phyloP scores from a whole-genome alignment of 306 rosid genomes.

The Canavalia gladiata region DNA sequence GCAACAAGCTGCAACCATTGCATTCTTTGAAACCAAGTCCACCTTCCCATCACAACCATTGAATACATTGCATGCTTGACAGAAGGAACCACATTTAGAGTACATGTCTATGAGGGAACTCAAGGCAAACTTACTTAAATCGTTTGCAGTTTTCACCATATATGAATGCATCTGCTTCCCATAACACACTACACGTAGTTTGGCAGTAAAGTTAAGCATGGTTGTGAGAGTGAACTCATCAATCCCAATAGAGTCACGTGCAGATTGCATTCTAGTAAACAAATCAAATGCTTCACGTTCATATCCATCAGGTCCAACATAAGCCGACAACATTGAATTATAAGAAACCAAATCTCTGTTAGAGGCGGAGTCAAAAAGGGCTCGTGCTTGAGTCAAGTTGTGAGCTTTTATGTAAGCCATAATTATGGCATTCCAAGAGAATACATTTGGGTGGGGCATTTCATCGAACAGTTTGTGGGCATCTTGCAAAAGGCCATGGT shows the following conservation, averaged over 20 bases:
- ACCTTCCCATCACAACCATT: constrained; percentile 53
- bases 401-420: constrained; percentile 65
- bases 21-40: constrained; percentile 77
- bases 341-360: constrained; percentile 73
- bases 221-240: constrained; percentile 74
- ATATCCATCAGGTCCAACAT: constrained; percentile 57
- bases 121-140: constrained; percentile 60
- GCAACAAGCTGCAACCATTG: constrained; percentile 82
- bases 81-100: constrained; percentile 76
- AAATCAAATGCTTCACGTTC: constrained; percentile 65
- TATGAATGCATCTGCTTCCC: constrained; percentile 84
- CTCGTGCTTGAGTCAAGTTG: constrained; percentile 64
- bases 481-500: constrained; percentile 51
- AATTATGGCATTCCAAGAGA: constrained; percentile 81
- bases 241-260: constrained; percentile 50
- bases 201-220: constrained; percentile 76
- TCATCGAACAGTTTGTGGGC: constrained; percentile 79
- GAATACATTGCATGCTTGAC: constrained; percentile 59
- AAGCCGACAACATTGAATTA: constrained; percentile 75
- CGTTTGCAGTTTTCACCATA: constrained; percentile 76
- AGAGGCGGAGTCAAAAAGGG: constrained; percentile 63
- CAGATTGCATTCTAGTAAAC: constrained; percentile 68
- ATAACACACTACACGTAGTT: constrained; percentile 50
- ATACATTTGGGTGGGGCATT: constrained; percentile 73
- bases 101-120: constrained; percentile 85